These are phyloP conservation scores for Artomyces pyxidatus DNA, from an alignment of 768 basidiomycete species.

Conservation along the genomic window DNA sequence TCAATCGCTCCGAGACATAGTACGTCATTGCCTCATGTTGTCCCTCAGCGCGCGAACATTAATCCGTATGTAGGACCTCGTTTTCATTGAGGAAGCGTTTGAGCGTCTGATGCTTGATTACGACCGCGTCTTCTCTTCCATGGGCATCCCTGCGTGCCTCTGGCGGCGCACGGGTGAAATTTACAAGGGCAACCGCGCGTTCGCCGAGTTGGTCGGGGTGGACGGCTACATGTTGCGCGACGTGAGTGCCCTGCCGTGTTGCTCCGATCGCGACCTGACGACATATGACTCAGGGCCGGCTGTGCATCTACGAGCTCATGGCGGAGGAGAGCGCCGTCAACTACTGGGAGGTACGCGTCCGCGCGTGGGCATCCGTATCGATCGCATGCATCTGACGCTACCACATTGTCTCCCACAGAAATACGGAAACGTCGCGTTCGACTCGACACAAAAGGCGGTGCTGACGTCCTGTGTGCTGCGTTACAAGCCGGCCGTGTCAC, in stretches of 20 bases:
- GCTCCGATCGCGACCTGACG: not conserved
- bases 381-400: not conserved
- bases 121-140: conserved; percentile 88
- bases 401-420: conserved; percentile 40
- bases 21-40: conserved; percentile 25
- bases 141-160: conserved; percentile 95
- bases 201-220: conserved; percentile 83
- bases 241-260: conserved; percentile 31
- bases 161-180: conserved; percentile 98
- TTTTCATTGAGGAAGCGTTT: conserved; percentile 97
- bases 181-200: conserved; percentile 96
- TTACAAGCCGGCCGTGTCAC: conserved; percentile 59
- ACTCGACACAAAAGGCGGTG: conserved; percentile 87
- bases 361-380: conserved; percentile 1
- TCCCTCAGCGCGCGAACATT: not conserved
- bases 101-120: conserved; percentile 93
- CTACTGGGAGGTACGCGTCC: conserved; percentile 80
- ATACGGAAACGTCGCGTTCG: conserved; percentile 91
- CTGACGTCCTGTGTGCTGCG: conserved; percentile 86
- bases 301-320: conserved; percentile 98
- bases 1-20: conserved; percentile 77
- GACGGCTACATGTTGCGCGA: conserved; percentile 87
- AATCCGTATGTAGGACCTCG: conserved; percentile 56
- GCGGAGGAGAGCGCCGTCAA: conserved; percentile 94
- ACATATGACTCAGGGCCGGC: conserved; percentile 60